Evolutionary conservation across 148 eudicot genomes (phyloP).

Genomic region (Euryodendron excelsum): DNA sequence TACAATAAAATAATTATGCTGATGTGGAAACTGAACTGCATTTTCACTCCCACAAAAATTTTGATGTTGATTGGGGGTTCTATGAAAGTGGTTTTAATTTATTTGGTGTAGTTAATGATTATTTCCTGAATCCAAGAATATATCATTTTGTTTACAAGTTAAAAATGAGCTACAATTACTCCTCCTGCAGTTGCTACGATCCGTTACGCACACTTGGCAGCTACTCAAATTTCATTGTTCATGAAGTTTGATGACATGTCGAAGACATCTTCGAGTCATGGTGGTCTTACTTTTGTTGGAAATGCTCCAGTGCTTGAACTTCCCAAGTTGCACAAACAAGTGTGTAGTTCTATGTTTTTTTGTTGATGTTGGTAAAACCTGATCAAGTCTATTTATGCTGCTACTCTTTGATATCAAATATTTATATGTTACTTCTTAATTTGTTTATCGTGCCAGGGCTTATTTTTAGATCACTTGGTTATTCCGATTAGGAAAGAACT

Average conservation of each 20-base stretch:
- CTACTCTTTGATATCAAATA: too few species aligned
- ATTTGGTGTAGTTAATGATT: neutral
- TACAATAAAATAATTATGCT: too few species aligned
- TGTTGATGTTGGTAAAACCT: conserved; percentile 25
- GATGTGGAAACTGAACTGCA: too few species aligned
- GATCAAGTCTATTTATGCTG: too few species aligned
- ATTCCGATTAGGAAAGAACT: too few species aligned
- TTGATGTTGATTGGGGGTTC: too few species aligned
- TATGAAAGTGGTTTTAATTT: neutral
- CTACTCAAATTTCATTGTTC: conserved; percentile 67
- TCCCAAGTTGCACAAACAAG: conserved; percentile 60
- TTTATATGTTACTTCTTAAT: too few species aligned
- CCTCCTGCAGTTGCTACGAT: conserved; percentile 70
- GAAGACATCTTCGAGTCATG: conserved; percentile 62
- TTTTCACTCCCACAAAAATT: too few species aligned
- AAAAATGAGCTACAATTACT: neutral
- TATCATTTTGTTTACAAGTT: neutral
- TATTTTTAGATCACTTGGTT: too few species aligned
- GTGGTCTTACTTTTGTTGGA: conserved; percentile 50
- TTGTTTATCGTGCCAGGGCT: too few species aligned
- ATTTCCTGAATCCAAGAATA: too few species aligned
- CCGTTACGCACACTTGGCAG: conserved; percentile 88
- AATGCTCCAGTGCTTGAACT: conserved; percentile 59
- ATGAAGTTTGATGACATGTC: conserved; percentile 78
- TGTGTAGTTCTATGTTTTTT: conserved; percentile 77